Evolutionary conservation across 108 stramenopile species (phyloP).

Genomic region (Skeletonema grethae): DNA sequence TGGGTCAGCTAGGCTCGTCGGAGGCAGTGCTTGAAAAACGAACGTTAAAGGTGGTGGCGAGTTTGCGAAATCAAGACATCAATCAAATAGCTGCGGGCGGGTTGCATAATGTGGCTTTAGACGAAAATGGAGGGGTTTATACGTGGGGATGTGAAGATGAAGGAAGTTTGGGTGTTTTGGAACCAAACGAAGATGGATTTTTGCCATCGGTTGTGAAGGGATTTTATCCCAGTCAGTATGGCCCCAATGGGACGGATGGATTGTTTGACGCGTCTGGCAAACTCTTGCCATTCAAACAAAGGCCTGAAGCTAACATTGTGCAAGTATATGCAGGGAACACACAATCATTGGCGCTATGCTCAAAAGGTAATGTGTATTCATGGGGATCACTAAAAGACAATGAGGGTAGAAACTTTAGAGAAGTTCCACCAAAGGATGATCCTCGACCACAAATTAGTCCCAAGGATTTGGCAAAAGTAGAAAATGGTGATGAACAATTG

Average conservation of each 20-base stretch:
- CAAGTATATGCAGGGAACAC: constrained; percentile 76
- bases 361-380: constrained; percentile 64
- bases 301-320: constrained; percentile 50
- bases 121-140: constrained; percentile 73
- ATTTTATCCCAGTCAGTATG: constrained; percentile 21
- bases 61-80: constrained; percentile 41
- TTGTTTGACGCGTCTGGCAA: constrained; percentile 2
- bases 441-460: constrained; percentile 18
- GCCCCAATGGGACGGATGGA: constrained; percentile 16
- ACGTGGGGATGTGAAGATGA: constrained; percentile 94
- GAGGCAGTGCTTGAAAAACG: constrained; percentile 11
- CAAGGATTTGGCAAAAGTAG: constrained; percentile 26
- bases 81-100: constrained; percentile 79
- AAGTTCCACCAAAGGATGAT: constrained; percentile 41
- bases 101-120: constrained; percentile 69
- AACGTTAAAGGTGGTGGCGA: constrained; percentile 22
- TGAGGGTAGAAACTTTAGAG: constrained; percentile 59
- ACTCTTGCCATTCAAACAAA: not conserved
- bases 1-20: constrained; percentile 59
- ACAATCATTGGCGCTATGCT: constrained; percentile 68
- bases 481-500: constrained; percentile 18
- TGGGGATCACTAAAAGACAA: constrained; percentile 76
- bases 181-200: constrained; percentile 38
- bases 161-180: constrained; percentile 69
- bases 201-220: constrained; percentile 21